Conservation (phyloP, 306 rosid species). For the Urtica urens region DNA sequence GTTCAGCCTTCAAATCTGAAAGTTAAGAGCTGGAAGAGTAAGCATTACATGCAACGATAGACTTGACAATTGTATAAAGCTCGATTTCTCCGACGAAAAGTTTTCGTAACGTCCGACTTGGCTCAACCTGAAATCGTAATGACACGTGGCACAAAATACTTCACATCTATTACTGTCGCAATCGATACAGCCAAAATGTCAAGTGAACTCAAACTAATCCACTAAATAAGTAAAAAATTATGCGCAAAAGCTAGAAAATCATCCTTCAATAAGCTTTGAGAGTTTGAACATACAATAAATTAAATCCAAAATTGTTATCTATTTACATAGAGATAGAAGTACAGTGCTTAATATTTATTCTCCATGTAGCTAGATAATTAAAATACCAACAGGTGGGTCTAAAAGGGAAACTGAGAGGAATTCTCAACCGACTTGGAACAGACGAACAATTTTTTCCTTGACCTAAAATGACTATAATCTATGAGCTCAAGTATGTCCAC, state of each 20-base stretch:
- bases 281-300: not conserved
- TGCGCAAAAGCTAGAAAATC: not conserved
- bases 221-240: not conserved
- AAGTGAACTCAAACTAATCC: constrained; percentile 2
- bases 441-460: not conserved
- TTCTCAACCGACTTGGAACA: constrained; percentile 3
- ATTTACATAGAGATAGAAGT: not conserved
- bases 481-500: constrained; percentile 7
- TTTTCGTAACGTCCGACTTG: constrained; percentile 15
- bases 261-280: not conserved
- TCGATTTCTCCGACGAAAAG: constrained; percentile 4
- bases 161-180: constrained; percentile 3
- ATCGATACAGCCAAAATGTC: constrained; percentile 10
- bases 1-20: constrained; percentile 4
- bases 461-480: not conserved
- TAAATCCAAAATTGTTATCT: constrained; percentile 1
- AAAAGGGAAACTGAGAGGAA: not conserved
- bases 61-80: constrained; percentile 26
- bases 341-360: constrained; percentile 2
- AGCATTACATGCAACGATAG: constrained; percentile 21
- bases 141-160: constrained; percentile 8
- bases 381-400: not conserved
- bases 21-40: not conserved
- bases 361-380: not conserved
- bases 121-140: constrained; percentile 5